phyloP scores from a whole-genome alignment of 768 basidiomycete species.

The Lactifluus volemus region DNA sequence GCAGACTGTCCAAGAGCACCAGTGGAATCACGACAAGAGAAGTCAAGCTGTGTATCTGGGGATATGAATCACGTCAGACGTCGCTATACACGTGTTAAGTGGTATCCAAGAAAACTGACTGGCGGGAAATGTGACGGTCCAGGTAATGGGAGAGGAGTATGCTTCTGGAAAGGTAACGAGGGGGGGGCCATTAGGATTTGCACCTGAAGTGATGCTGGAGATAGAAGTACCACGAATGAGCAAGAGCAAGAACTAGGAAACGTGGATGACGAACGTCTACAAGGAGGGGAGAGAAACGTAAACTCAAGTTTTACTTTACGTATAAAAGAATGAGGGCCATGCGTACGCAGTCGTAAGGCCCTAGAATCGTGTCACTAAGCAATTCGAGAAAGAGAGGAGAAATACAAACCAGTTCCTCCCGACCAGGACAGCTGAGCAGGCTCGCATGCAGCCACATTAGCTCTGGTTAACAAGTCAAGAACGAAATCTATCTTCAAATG shows the following conservation, averaged over 20 bases:
- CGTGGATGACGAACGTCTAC: conserved; percentile 30
- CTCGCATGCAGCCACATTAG: conserved; percentile 43
- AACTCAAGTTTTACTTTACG: not conserved
- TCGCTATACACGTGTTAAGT: not conserved
- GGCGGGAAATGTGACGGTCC: conserved; percentile 27
- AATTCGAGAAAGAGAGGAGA: not conserved
- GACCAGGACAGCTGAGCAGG: conserved; percentile 46
- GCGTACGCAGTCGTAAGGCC: conserved; percentile 39
- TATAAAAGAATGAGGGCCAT: not conserved
- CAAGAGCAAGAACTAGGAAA: no score
- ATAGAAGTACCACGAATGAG: no score
- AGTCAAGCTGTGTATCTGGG: conserved; percentile 25
- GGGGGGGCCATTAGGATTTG: conserved; percentile 26
- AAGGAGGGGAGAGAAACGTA: not conserved
- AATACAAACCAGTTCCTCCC: conserved; percentile 39
- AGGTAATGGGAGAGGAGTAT: no score
- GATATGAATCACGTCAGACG: not conserved
- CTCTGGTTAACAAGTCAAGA: no score
- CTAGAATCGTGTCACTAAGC: conserved; percentile 6
- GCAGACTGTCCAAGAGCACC: conserved; percentile 45
- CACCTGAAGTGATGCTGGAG: conserved; percentile 23
- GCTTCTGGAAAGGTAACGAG: no score
- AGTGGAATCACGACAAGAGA: conserved; percentile 44
- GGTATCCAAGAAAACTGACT: conserved; percentile 12
- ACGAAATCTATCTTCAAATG: no score